Percentiles rank a stretch among this genome's conserved stretches.
These are phyloP conservation scores for Alternaria hordeiaustralica DNA, from an alignment of 2,329 filamentous ascomycete species.

Conservation along the genomic window DNA sequence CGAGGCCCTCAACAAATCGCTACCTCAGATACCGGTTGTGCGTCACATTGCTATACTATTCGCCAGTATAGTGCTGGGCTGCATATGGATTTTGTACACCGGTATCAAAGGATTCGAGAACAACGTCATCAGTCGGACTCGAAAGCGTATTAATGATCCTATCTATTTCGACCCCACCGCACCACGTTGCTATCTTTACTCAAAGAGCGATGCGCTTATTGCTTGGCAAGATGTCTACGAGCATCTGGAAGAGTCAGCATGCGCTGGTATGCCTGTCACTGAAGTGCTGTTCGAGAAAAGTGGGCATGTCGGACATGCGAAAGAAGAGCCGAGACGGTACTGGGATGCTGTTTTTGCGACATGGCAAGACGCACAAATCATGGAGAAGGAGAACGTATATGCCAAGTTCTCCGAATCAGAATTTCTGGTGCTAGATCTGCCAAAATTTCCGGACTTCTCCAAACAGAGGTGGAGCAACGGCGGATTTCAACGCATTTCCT, in stretches of 20 bases:
- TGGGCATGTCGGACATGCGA: slow-evolving; percentile 66
- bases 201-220: slow-evolving; percentile 63
- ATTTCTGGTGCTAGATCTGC: not conserved
- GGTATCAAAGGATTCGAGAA: slow-evolving; percentile 27
- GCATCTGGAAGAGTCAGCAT: slow-evolving; percentile 55
- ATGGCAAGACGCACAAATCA: slow-evolving; percentile 16
- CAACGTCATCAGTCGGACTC: slow-evolving; percentile 27
- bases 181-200: slow-evolving; percentile 62
- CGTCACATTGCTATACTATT: slow-evolving; percentile 19
- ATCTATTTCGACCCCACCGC: slow-evolving; percentile 31
- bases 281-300: slow-evolving; percentile 62
- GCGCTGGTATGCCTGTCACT: slow-evolving; percentile 55
- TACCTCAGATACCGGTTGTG: slow-evolving; percentile 28
- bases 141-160: slow-evolving; percentile 20
- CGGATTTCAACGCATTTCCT: not conserved
- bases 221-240: slow-evolving; percentile 60
- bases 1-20: slow-evolving; percentile 28
- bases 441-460: not conserved
- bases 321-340: slow-evolving; percentile 61
- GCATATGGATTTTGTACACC: slow-evolving; percentile 26
- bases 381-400: not conserved
- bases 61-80: slow-evolving; percentile 18
- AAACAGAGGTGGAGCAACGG: not conserved
- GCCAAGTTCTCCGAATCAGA: not conserved
- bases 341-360: slow-evolving; percentile 52